Percentiles rank a stretch among this genome's conserved stretches.
phyloP scores from a whole-genome alignment of 805 yeast species.

The Candida caryicola region DNA sequence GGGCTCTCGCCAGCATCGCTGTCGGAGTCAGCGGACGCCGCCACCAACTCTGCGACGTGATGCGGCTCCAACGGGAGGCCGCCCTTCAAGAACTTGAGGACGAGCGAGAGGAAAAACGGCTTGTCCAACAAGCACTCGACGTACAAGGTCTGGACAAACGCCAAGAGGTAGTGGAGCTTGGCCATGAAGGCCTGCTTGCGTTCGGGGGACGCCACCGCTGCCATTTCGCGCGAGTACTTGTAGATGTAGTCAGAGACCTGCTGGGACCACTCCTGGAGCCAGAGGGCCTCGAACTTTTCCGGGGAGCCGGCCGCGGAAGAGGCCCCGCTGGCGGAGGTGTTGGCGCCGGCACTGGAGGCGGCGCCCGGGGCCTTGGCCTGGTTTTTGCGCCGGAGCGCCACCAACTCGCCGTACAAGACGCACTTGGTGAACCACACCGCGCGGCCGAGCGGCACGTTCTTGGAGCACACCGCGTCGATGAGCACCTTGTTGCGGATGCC shows the following conservation, averaged over 20 bases:
- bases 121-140: conserved; percentile 66
- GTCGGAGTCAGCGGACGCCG: conserved; percentile 9
- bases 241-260: conserved; percentile 65
- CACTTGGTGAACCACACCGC: conserved; percentile 92
- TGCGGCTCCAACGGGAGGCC: conserved; percentile 30
- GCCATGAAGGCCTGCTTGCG: conserved; percentile 42
- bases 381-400: conserved; percentile 30
- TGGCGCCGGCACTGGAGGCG: conserved; percentile 1
- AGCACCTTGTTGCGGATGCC: conserved; percentile 75
- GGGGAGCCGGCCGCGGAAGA: conserved; percentile 12
- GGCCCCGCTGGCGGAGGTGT: neutral
- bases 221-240: conserved; percentile 45
- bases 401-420: conserved; percentile 63
- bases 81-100: conserved; percentile 49
- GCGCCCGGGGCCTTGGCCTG: conserved; percentile 20
- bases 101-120: conserved; percentile 59
- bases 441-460: conserved; percentile 69
- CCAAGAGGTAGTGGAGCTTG: conserved; percentile 58
- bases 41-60: conserved; percentile 22
- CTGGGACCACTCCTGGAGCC: conserved; percentile 90
- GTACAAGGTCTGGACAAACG: conserved; percentile 62
- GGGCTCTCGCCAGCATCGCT: conserved; percentile 23
- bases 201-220: conserved; percentile 22
- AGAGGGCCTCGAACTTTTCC: conserved; percentile 47
- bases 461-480: conserved; percentile 67